Evolutionary conservation across 2,329 filamentous ascomycete genomes (phyloP).

Genomic region (Bipolaris bicolor): DNA sequence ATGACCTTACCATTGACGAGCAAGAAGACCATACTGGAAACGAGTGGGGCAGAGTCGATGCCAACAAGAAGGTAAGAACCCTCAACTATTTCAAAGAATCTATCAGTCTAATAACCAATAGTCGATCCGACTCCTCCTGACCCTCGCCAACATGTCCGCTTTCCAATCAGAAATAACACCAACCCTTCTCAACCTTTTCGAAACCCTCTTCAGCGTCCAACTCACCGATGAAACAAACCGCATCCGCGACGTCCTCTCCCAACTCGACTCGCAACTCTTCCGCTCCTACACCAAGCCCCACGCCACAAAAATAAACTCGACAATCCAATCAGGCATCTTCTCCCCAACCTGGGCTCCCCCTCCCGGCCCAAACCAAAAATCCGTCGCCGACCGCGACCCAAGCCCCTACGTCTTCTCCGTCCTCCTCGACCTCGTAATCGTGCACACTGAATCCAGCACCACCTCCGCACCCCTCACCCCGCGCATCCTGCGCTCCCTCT

Average conservation of each 20-base stretch:
- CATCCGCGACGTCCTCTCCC: constrained; percentile 84
- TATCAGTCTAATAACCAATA: constrained; percentile 46
- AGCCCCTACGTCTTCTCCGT: constrained; percentile 88
- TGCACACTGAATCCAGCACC: constrained; percentile 74
- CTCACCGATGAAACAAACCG: constrained; percentile 92
- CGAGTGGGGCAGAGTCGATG: constrained; percentile 44
- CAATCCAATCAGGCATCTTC: constrained; percentile 75
- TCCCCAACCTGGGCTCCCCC: constrained; percentile 73
- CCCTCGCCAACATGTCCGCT: constrained; percentile 86
- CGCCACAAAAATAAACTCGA: constrained; percentile 61
- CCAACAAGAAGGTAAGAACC: constrained; percentile 42
- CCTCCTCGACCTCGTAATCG: constrained; percentile 82
- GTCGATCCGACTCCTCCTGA: constrained; percentile 93
- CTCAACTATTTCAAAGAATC: not conserved
- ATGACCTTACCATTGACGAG: constrained; percentile 52
- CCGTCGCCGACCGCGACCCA: constrained; percentile 69
- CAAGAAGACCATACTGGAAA: constrained; percentile 32
- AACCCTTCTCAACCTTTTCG: constrained; percentile 87
- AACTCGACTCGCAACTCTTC: constrained; percentile 92
- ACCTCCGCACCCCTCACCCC: constrained; percentile 73
- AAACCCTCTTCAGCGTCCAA: constrained; percentile 91
- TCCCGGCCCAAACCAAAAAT: constrained; percentile 44
- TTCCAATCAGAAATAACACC: constrained; percentile 84
- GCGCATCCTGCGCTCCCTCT: constrained; percentile 83
- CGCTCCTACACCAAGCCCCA: constrained; percentile 82